Evolutionary conservation across 306 rosid genomes (phyloP).

Genomic region (Ammopiptanthus mongolicus): DNA sequence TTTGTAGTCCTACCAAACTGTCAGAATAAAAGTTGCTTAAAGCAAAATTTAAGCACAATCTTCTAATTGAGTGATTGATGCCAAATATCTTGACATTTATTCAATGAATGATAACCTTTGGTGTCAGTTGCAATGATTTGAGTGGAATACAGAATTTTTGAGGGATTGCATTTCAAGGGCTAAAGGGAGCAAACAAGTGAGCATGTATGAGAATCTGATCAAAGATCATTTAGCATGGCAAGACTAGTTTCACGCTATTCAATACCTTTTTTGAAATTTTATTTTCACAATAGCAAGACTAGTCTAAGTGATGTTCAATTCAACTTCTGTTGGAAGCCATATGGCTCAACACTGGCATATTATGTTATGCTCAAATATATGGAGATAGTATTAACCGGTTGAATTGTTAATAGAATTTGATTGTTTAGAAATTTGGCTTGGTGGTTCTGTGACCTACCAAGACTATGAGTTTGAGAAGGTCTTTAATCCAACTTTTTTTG

Average conservation of each 20-base stretch:
- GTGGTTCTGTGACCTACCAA: not conserved
- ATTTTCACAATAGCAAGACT: not conserved
- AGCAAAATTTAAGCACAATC: not conserved
- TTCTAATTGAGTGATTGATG: not conserved
- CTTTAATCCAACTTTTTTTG: not conserved
- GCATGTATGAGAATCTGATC: conserved; percentile 6
- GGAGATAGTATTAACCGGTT: not conserved
- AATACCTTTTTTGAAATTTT: not conserved
- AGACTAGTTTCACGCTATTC: not conserved
- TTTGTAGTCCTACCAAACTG: not conserved
- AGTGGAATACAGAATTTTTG: not conserved
- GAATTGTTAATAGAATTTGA: not conserved
- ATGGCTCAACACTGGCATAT: conserved; percentile 12
- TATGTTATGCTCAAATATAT: not conserved
- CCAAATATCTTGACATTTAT: conserved; percentile 8
- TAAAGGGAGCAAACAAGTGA: conserved; percentile 1
- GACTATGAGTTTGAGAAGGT: not conserved
- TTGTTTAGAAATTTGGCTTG: not conserved
- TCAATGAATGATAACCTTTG: not conserved
- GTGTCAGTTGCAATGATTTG: not conserved
- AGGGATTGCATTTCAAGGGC: not conserved
- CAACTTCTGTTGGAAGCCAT: not conserved
- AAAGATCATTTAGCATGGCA: not conserved
- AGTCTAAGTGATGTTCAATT: not conserved
- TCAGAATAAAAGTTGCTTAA: not conserved